A percentile compares a stretch with the other conserved stretches of the same genome.
phyloP scores from a whole-genome alignment of 306 rosid species.

The Sophora flavescens region DNA sequence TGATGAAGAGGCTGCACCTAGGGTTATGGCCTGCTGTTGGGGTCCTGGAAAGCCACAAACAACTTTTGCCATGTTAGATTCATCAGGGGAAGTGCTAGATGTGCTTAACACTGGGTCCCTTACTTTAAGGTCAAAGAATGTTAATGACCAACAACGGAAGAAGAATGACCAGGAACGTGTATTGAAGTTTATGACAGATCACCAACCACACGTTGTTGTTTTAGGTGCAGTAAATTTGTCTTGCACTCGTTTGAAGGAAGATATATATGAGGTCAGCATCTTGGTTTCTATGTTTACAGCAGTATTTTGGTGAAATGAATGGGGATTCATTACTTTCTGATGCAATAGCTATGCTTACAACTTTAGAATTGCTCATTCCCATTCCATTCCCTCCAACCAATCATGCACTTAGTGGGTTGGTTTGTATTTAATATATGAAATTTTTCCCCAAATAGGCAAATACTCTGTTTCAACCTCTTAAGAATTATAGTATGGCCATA shows the following conservation, averaged over 20 bases:
- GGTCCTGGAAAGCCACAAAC: conserved; percentile 98
- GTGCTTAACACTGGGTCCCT: conserved; percentile 93
- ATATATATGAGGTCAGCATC: conserved; percentile 87
- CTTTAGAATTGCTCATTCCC: conserved; percentile 8
- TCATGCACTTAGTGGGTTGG: conserved; percentile 16
- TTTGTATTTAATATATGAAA: conserved; percentile 7
- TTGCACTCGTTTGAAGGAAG: conserved; percentile 91
- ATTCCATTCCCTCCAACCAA: neutral
- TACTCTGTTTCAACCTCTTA: conserved; percentile 18
- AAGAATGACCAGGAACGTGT: conserved; percentile 94
- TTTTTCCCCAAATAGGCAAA: neutral
- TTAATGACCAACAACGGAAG: conserved; percentile 86
- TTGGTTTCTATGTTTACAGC: conserved; percentile 35
- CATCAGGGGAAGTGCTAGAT: conserved; percentile 93
- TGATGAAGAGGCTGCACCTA: conserved; percentile 93
- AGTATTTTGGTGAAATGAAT: conserved; percentile 8
- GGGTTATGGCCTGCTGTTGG: conserved; percentile 99
- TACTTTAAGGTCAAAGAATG: conserved; percentile 83
- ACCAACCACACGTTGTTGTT: conserved; percentile 97
- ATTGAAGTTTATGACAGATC: conserved; percentile 97
- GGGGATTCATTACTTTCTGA: neutral
- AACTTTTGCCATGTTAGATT: conserved; percentile 95
- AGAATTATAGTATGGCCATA: neutral
- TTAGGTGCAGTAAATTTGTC: conserved; percentile 94
- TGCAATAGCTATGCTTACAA: conserved; percentile 7